phyloP scores from a whole-genome alignment of 441 rosid species.

The Gossypium aridum region DNA sequence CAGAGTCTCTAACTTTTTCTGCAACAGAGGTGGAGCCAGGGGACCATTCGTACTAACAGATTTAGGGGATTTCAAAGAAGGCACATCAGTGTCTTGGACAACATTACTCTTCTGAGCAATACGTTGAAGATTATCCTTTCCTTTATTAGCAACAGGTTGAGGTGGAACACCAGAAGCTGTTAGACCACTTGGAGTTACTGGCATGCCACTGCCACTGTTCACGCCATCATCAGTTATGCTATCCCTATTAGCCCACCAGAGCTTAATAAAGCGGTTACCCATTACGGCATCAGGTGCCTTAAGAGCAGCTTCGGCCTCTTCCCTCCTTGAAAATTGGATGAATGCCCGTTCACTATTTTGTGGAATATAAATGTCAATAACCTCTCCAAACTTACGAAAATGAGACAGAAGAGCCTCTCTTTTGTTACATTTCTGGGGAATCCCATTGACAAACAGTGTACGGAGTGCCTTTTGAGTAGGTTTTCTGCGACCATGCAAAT shows the following conservation, averaged over 20 bases:
- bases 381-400: conserved; percentile 88
- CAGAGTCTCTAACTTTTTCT: conserved; percentile 66
- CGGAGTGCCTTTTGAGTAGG: conserved; percentile 78
- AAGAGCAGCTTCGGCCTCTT: conserved; percentile 97
- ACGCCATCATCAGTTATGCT: conserved; percentile 57
- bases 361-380: conserved; percentile 87
- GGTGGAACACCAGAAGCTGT: conserved; percentile 34
- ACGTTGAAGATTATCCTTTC: conserved; percentile 46
- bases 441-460: conserved; percentile 78
- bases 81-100: conserved; percentile 32
- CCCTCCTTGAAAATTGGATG: conserved; percentile 91
- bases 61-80: conserved; percentile 47
- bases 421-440: conserved; percentile 76
- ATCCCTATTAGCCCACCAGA: conserved; percentile 99
- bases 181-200: conserved; percentile 35
- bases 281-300: conserved; percentile 98
- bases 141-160: conserved; percentile 40
- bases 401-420: conserved; percentile 86
- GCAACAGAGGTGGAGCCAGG: conserved; percentile 49
- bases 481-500: too few relatives aligned
- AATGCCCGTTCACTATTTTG: conserved; percentile 79
- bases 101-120: conserved; percentile 34
- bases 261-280: conserved; percentile 98
- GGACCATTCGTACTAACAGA: conserved; percentile 38
- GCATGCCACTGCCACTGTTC: conserved; percentile 32